Evolutionary conservation across 345 rosid species (phyloP).

Genomic region (Salix purpurea): DNA sequence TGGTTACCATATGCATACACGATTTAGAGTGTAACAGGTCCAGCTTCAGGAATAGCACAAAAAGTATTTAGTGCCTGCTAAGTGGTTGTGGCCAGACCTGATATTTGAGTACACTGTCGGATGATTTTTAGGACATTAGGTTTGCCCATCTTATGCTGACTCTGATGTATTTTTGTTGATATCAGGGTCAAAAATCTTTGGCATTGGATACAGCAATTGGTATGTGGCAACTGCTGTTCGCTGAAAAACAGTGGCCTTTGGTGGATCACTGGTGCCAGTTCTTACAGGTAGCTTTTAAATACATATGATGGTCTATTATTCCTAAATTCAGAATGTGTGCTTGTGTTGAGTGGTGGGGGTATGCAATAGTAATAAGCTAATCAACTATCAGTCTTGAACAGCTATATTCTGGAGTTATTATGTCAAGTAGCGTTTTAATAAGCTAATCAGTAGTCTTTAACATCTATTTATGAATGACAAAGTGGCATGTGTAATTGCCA

Average conservation of each 20-base stretch:
- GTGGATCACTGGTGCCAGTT: constrained; percentile 97
- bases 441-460: no score
- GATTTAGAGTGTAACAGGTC: no score
- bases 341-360: neutral
- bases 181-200: constrained; percentile 93
- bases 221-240: constrained; percentile 97
- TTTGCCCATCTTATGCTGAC: neutral
- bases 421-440: no score
- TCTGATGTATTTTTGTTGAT: neutral
- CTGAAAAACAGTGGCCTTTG: constrained; percentile 89
- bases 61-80: neutral
- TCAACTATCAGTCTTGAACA: neutral
- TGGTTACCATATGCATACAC: no score
- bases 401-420: no score
- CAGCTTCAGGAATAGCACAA: neutral
- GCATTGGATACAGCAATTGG: constrained; percentile 99
- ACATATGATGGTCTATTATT: neutral
- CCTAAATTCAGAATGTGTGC: neutral
- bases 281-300: constrained; percentile 59
- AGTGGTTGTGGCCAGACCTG: neutral
- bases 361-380: neutral
- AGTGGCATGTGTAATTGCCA: neutral
- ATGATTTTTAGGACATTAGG: neutral
- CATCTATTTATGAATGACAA: no score
- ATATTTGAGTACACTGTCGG: neutral